Percentiles rank a stretch among this genome's conserved stretches.
phyloP scores from a whole-genome alignment of 148 eudicot genomes.

The Tetragonia tetragonoides region DNA sequence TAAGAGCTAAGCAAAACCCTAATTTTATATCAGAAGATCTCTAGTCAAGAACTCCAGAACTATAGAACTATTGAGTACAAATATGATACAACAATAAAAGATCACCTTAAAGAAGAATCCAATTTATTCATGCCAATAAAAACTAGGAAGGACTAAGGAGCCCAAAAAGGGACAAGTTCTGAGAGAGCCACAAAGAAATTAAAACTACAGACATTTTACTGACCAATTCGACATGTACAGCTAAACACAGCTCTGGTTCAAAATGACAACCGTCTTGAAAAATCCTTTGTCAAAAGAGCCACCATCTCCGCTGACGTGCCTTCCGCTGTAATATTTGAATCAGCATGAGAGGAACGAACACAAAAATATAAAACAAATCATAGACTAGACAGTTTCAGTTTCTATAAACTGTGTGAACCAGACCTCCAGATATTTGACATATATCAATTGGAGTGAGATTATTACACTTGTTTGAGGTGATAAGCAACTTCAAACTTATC shows the following conservation, averaged over 20 bases:
- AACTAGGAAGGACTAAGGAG: too few species aligned
- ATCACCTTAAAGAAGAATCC: not conserved
- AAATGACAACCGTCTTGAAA: not conserved
- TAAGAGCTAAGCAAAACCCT: too few species aligned
- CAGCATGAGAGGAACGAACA: not conserved
- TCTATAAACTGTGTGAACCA: not conserved
- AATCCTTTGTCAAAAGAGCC: slow-evolving; percentile 48
- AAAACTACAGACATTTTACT: not conserved
- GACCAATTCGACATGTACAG: not conserved
- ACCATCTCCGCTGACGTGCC: slow-evolving; percentile 51
- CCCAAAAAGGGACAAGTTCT: not conserved
- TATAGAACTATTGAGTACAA: not conserved
- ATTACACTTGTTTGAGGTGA: not conserved
- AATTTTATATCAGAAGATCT: too few species aligned
- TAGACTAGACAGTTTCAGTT: not conserved
- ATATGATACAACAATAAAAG: not conserved
- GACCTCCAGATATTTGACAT: not conserved
- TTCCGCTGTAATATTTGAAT: slow-evolving; percentile 36
- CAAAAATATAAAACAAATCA: not conserved
- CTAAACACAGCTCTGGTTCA: not conserved
- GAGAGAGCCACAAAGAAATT: not conserved
- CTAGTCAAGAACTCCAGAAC: too few species aligned
- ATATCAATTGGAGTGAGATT: not conserved
- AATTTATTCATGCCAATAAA: not conserved
- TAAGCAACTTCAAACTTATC: not conserved